Conservation (phyloP, 345 rosid genomes). For the Bruguiera parviflora region DNA sequence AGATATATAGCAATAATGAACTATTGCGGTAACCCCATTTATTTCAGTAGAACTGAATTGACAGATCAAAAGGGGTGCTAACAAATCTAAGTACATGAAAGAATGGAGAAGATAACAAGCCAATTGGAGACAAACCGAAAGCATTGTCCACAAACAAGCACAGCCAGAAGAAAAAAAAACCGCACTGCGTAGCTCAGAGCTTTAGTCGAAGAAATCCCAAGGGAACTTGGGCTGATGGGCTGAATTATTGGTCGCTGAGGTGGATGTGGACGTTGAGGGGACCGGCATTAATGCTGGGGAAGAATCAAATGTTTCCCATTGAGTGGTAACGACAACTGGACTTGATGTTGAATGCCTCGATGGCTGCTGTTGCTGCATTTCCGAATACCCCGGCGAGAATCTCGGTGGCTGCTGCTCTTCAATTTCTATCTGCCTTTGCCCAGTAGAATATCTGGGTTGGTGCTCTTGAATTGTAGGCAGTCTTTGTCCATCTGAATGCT, state of each 20-base stretch:
- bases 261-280: slow-evolving; percentile 31
- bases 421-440: slow-evolving; percentile 20
- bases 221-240: slow-evolving; percentile 62
- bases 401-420: slow-evolving; percentile 10
- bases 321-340: slow-evolving; percentile 61
- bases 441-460: slow-evolving; percentile 35
- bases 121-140: slow-evolving; percentile 40
- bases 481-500: slow-evolving; percentile 38
- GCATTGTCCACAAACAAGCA: slow-evolving; percentile 58
- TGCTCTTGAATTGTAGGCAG: slow-evolving; percentile 42
- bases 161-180: slow-evolving; percentile 10
- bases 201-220: slow-evolving; percentile 86
- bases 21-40: slow-evolving; percentile 49
- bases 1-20: slow-evolving; percentile 17
- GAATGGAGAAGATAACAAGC: slow-evolving; percentile 54
- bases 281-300: slow-evolving; percentile 34
- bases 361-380: slow-evolving; percentile 32
- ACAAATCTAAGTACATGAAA: slow-evolving; percentile 78
- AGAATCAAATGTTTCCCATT: slow-evolving; percentile 94
- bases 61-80: slow-evolving; percentile 19
- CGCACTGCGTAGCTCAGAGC: slow-evolving; percentile 2
- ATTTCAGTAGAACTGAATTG: slow-evolving; percentile 37
- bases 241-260: slow-evolving; percentile 26
- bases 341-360: slow-evolving; percentile 45
- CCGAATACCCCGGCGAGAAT: neutral